A percentile compares a stretch with the other conserved stretches of the same genome.
Evolutionary conservation across 768 basidiomycete species (phyloP).

Genomic region (Fibroporia radiculosa): DNA sequence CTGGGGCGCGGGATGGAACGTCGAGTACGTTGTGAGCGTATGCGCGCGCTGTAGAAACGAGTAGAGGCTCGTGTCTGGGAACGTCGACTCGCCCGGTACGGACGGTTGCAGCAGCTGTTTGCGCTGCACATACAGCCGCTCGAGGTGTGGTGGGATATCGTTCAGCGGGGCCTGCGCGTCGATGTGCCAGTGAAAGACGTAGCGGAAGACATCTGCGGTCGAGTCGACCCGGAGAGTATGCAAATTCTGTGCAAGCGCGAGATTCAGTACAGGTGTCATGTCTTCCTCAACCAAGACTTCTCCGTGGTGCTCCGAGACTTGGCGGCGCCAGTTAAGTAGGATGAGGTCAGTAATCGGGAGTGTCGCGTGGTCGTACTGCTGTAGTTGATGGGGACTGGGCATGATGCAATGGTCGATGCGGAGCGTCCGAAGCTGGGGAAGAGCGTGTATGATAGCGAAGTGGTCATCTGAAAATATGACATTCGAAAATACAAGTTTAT

Average conservation of each 20-base stretch:
- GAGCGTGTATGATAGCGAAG: constrained; percentile 27
- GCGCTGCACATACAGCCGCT: constrained; percentile 17
- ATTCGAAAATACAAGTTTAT: constrained; percentile 29
- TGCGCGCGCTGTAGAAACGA: constrained; percentile 11
- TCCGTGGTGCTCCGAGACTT: constrained; percentile 1
- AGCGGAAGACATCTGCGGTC: constrained; percentile 31
- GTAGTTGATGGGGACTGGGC: constrained; percentile 15
- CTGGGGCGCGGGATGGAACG: constrained; percentile 7
- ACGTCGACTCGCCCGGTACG: constrained; percentile 9
- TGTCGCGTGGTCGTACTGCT: constrained; percentile 18
- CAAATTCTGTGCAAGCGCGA: constrained; percentile 30
- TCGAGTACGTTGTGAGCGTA: constrained; percentile 11
- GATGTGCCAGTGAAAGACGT: constrained; percentile 14
- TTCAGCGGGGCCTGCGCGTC: neutral
- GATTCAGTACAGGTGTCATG: constrained; percentile 17
- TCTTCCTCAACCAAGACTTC: constrained; percentile 12
- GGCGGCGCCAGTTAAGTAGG: constrained; percentile 28
- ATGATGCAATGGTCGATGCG: constrained; percentile 33
- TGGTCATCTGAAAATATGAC: constrained; percentile 31
- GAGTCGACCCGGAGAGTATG: constrained; percentile 37
- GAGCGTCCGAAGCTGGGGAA: constrained; percentile 31
- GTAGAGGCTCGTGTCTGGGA: constrained; percentile 15
- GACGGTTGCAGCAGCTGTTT: constrained; percentile 6
- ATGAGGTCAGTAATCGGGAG: constrained; percentile 38
- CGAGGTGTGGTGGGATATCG: constrained; percentile 15